Percentiles rank a stretch among this genome's conserved stretches.
These are phyloP conservation scores for Medicago lupulina DNA, from an alignment of 306 rosid genomes.

Conservation along the genomic window DNA sequence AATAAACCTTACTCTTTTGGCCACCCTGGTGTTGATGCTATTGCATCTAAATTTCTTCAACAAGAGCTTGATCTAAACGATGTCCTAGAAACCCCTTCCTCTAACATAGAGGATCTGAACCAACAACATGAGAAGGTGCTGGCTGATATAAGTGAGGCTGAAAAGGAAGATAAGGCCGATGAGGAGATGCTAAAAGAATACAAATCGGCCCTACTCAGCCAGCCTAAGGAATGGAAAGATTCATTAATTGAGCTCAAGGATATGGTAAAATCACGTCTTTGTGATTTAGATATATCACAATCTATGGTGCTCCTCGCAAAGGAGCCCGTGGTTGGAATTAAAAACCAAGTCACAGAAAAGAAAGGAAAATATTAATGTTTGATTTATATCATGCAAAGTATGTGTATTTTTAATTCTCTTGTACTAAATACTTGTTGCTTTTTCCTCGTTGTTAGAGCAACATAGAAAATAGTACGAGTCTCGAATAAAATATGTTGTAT, in stretches of 20 bases:
- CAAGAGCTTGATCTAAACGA: not conserved
- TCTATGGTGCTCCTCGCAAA: not conserved
- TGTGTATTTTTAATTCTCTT: not conserved
- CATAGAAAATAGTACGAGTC: too few species aligned
- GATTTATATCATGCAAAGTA: not conserved
- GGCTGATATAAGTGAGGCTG: not conserved
- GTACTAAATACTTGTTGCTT: too few species aligned
- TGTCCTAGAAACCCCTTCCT: not conserved
- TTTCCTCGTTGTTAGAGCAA: too few species aligned
- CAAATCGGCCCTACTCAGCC: not conserved
- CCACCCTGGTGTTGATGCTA: not conserved
- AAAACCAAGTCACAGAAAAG: not conserved
- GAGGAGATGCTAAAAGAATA: not conserved
- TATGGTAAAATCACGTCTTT: not conserved
- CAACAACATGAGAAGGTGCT: not conserved
- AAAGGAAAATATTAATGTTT: not conserved
- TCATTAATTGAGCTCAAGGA: not conserved
- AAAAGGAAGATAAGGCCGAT: not conserved
- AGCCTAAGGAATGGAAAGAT: not conserved
- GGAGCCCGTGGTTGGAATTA: not conserved
- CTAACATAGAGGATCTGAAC: not conserved
- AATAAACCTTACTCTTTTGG: conserved; percentile 17
- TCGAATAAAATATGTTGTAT: too few species aligned
- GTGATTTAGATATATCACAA: not conserved
- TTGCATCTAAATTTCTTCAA: not conserved